These are phyloP conservation scores for Azolla pinnata DNA, from an alignment of 75 land plant genomes.

Conservation along the genomic window DNA sequence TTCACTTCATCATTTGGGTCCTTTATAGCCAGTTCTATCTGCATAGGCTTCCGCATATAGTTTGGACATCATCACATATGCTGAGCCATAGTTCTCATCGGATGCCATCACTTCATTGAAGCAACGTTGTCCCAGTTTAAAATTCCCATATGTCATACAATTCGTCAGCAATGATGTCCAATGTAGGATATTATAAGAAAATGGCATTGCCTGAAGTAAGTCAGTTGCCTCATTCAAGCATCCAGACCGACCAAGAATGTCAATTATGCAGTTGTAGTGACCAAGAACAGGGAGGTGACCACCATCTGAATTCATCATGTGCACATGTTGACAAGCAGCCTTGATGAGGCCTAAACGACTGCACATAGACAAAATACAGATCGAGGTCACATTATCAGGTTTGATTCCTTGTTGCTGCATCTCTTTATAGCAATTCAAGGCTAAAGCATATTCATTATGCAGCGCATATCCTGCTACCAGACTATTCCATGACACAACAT, in stretches of 20 bases:
- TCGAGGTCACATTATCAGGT: conserved; percentile 19
- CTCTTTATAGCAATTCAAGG: conserved; percentile 27
- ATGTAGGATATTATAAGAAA: neutral
- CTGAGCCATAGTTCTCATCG: neutral
- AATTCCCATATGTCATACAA: neutral
- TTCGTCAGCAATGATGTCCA: conserved; percentile 2
- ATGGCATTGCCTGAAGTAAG: neutral
- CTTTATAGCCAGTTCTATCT: too few relatives aligned
- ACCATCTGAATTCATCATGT: conserved; percentile 10
- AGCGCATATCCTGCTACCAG: conserved; percentile 39
- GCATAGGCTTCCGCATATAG: neutral
- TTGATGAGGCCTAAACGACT: conserved; percentile 8
- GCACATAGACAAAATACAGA: conserved; percentile 10
- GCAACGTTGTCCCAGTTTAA: neutral
- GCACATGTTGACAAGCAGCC: conserved; percentile 5
- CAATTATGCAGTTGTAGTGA: conserved; percentile 6
- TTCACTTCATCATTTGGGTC: too few relatives aligned
- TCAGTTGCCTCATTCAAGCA: neutral
- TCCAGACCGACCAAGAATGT: conserved; percentile 7
- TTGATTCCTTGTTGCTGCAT: conserved; percentile 27
- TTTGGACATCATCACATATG: conserved; percentile 6
- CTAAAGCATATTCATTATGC: conserved; percentile 34
- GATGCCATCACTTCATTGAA: neutral
- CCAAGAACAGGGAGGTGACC: neutral
- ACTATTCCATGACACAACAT: conserved; percentile 47